Base-by-base conservation (phyloP, 2,329 filamentous ascomycete species). In the Trichothecium sympodiale region DNA sequence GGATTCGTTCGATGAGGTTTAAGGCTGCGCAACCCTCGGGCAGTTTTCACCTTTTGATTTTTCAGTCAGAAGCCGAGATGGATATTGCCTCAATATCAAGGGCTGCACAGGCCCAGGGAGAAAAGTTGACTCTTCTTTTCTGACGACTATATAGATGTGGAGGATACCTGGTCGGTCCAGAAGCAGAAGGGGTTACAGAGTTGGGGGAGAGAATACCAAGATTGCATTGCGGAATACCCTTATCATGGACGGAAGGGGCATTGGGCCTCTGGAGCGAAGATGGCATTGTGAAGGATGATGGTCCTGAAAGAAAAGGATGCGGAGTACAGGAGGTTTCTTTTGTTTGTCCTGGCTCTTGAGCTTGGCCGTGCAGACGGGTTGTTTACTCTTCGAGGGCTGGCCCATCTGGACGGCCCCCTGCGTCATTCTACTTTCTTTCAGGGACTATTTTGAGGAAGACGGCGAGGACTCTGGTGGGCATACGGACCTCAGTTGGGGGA, bases 1-100 rank as follows among this genome's bases (percentile, higher is more conserved):
- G 34, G 37, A 45, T 47, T 40, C 46, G 49, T 48, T 46, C 39
- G 26, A 29, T 28, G 27, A 30, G 34, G 30, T 28, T 36, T 36
- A 18, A 17, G 31, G 17, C 15, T 36, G 34, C 20, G 20, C 20
- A 10, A 25, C 20, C 20, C 20, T 25, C 20, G 20, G 20, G 20
- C 10, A 25, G 20, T 25, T 25, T 25, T 10, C 20, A 25, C 20
- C 20, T 25, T 6, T 25, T 25, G 20, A 25, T 25, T 6, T 6
- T 25, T 10, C 6, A 25, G 20, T n/a, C n/a, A n/a, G n/a, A n/a
- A n/a, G 26, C 9, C 26, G 26, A n/a, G 26, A 9, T 17, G 28
- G 28, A 30, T 5, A 17, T 8, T 14, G 28, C 13, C 28, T 30
- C n/a, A 6, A 17, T 14, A 17, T 14, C 6, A 30, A 30, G 15